Evolutionary conservation across 2,329 filamentous ascomycete genomes (phyloP).

Genomic region (Xylaria sp.): DNA sequence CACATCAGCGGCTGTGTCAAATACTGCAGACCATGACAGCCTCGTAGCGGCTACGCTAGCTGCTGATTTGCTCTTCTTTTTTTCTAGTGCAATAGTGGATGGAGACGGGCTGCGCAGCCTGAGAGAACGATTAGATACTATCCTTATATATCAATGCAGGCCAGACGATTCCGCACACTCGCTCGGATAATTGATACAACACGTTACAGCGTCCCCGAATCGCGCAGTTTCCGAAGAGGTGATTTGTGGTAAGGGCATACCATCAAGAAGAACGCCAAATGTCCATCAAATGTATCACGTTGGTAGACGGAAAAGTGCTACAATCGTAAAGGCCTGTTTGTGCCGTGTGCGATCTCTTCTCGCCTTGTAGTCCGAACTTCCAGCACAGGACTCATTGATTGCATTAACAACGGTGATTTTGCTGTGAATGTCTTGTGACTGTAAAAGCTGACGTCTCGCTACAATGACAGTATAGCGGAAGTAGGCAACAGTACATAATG

Average conservation of each 20-base stretch:
- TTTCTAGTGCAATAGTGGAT: slow-evolving; percentile 64
- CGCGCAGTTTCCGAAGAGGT: not conserved
- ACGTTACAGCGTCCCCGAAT: not conserved
- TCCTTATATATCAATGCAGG: slow-evolving; percentile 8
- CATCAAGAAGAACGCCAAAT: not conserved
- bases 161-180: slow-evolving; percentile 33
- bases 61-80: slow-evolving; percentile 78
- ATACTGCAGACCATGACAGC: slow-evolving; percentile 74
- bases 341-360: not conserved
- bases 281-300: not conserved
- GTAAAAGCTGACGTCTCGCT: not conserved
- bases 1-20: slow-evolving; percentile 85
- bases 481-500: slow-evolving; percentile 7
- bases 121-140: slow-evolving; percentile 39
- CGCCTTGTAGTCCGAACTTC: not conserved
- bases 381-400: not conserved
- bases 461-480: not conserved
- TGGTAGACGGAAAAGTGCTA: not conserved
- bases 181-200: slow-evolving; percentile 31
- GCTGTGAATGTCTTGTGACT: not conserved
- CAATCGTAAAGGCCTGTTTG: not conserved
- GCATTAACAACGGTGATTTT: not conserved
- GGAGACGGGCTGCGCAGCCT: slow-evolving; percentile 56
- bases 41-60: slow-evolving; percentile 71
- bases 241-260: not conserved